Conservation (phyloP, 768 basidiomycete species). For the Psilocybe sp. region DNA sequence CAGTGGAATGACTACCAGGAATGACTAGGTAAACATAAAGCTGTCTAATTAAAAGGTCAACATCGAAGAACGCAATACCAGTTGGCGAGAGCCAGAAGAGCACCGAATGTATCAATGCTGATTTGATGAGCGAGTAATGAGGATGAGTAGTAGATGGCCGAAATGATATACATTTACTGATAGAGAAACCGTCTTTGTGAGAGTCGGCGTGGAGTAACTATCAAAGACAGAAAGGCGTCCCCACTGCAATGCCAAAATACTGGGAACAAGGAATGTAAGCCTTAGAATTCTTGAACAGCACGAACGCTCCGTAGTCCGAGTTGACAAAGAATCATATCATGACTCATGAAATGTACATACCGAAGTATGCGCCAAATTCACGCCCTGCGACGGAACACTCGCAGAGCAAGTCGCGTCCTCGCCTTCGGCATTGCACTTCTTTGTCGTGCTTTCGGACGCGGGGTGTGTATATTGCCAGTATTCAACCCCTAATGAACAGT, state of each 20-base stretch:
- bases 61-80: too few relatives aligned
- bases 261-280: neutral
- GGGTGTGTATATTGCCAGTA: slow-evolving; percentile 50
- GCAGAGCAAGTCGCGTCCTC: slow-evolving; percentile 50
- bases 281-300: too few relatives aligned
- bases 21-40: too few relatives aligned
- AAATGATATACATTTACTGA: too few relatives aligned
- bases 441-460: slow-evolving; percentile 34
- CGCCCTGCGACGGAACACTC: slow-evolving; percentile 41
- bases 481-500: slow-evolving; percentile 36
- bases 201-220: too few relatives aligned
- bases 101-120: too few relatives aligned
- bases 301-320: neutral
- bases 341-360: slow-evolving; percentile 23
- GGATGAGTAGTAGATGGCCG: too few relatives aligned
- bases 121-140: too few relatives aligned
- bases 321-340: neutral
- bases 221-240: slow-evolving; percentile 15
- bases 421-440: slow-evolving; percentile 40
- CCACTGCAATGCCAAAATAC: slow-evolving; percentile 14
- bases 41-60: too few relatives aligned
- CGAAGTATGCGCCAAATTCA: slow-evolving; percentile 43
- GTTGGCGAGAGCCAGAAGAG: too few relatives aligned
- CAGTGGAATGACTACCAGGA: too few relatives aligned
- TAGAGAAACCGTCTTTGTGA: too few relatives aligned